Base-by-base conservation (phyloP, 1,139 yeast species). In the Geotrichum carabidarum region DNA sequence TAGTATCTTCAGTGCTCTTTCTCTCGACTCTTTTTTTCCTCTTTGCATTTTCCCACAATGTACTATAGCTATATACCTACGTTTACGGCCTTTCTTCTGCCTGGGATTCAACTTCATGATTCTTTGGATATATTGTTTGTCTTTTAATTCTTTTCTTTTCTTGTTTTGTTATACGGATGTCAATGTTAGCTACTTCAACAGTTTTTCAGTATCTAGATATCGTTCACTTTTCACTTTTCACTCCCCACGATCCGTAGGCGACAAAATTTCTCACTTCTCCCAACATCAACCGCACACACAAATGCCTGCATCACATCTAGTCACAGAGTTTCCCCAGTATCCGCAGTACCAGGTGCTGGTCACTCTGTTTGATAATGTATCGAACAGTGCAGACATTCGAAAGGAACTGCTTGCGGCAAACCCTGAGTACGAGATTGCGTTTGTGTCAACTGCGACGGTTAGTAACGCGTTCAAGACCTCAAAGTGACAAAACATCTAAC, bases 371-470 rank as follows among this genome's bases (percentile, higher is more conserved):
- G 61, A 67, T 1, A 63, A 74, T 47, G 82, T 81, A 5, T 55
- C 59, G n/a, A 81, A 56, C 32, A 37, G 44, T 14, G 30, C 30
- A 15, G 56, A 45, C 1, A 46, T 56, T n/a, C 43, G 49, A 12
- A 27, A 47, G 15, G 44, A 48, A 11, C 37, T 56, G 17, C 30
- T 50, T 9, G 44, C 37, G 8, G 76, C 74, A 2, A 69, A 74
- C 56, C 59, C 61, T 1, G 65, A 66, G 1, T 73, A 72, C 58
- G 75, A 77, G 55, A 77, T 68, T 65, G 81, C 83, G 1, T 75
- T 81, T 60, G 71, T 81, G 50, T 76, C 78, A 56, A 77, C 82
- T 0, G 64, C 64, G 6, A 69, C 75, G 1, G 60, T 71, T 36
- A 17, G 54, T 44, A n/a, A 8, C 30, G n/a, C n/a, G 22, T 32